Evolutionary conservation across 768 basidiomycete genomes (phyloP).

Genomic region (Exsudoporus frostii): DNA sequence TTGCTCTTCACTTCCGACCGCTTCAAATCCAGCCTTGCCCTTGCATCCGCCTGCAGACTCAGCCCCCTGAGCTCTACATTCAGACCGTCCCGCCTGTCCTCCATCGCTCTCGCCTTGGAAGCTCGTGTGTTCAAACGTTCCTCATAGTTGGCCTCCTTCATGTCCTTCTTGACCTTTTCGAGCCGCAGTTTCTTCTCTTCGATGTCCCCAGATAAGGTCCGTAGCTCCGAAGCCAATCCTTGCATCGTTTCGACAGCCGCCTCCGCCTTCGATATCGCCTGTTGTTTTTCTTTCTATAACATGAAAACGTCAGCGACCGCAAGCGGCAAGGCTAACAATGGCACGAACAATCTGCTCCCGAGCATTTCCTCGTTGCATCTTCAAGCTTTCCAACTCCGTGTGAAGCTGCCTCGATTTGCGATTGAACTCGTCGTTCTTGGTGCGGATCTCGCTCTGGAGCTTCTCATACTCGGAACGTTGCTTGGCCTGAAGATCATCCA

Average conservation of each 20-base stretch:
- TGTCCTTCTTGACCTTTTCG: constrained; percentile 55
- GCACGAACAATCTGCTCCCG: constrained; percentile 56
- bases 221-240: constrained; percentile 50
- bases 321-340: not conserved
- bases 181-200: constrained; percentile 65
- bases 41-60: constrained; percentile 73
- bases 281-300: constrained; percentile 47
- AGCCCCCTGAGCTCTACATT: constrained; percentile 68
- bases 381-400: constrained; percentile 51
- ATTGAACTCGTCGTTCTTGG: constrained; percentile 65
- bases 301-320: not conserved
- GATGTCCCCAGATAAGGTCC: constrained; percentile 56
- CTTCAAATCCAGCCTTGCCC: constrained; percentile 78
- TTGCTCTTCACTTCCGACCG: constrained; percentile 64
- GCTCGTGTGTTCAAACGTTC: constrained; percentile 54
- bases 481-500: constrained; percentile 59
- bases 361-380: constrained; percentile 48
- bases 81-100: constrained; percentile 66
- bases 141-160: constrained; percentile 63
- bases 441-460: constrained; percentile 60
- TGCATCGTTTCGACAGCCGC: constrained; percentile 54
- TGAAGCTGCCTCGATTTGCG: constrained; percentile 54
- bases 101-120: constrained; percentile 53
- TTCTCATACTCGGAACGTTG: constrained; percentile 64
- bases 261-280: constrained; percentile 51